Percentiles rank a stretch among this genome's conserved stretches.
phyloP scores from a whole-genome alignment of 2,329 filamentous ascomycete genomes.

The Camillea tinctor region DNA sequence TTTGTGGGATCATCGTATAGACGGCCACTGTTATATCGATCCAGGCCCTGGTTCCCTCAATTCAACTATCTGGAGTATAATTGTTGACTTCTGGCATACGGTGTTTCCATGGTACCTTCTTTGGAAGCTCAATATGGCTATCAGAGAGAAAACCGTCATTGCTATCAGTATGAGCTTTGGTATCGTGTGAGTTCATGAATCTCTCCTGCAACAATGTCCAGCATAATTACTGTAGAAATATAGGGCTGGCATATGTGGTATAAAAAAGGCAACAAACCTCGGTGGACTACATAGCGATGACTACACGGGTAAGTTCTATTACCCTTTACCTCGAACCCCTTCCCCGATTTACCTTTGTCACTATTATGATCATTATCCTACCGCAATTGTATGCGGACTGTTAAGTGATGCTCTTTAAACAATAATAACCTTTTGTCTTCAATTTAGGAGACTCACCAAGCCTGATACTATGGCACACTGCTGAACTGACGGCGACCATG shows the following conservation, averaged over 20 bases:
- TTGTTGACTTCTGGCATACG: constrained; percentile 15
- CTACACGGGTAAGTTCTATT: constrained; percentile 7
- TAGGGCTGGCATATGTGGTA: constrained; percentile 8
- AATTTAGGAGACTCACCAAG: constrained; percentile 8
- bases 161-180: constrained; percentile 17
- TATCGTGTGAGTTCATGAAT: constrained; percentile 14
- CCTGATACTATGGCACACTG: constrained; percentile 21
- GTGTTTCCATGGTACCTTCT: constrained; percentile 16
- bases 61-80: constrained; percentile 7
- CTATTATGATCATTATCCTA: neutral
- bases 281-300: constrained; percentile 3
- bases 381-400: neutral
- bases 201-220: neutral
- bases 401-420: constrained; percentile 6
- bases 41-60: constrained; percentile 6
- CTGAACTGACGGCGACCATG: constrained; percentile 20
- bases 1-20: constrained; percentile 16
- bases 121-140: constrained; percentile 4
- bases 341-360: neutral
- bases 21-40: constrained; percentile 10
- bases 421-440: constrained; percentile 6
- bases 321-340: neutral
- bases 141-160: constrained; percentile 9
- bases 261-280: constrained; percentile 6
- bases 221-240: neutral